Base-by-base conservation (phyloP, 2,329 filamentous ascomycete genomes). In the Apiospora aurea region DNA sequence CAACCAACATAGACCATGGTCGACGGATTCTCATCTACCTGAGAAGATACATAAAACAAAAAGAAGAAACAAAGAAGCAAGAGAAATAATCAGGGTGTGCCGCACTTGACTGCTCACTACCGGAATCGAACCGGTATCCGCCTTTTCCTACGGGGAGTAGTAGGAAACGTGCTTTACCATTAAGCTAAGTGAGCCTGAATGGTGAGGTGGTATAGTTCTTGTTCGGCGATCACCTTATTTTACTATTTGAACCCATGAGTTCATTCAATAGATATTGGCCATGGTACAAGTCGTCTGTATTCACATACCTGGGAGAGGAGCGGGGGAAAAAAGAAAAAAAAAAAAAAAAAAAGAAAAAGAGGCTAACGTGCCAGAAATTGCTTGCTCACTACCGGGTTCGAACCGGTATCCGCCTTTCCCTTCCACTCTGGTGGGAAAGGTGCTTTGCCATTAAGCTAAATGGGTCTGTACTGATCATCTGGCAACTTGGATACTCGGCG, bases 381-480 rank as follows among this genome's bases (percentile, higher is more conserved):
- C 14, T 13, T 34, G 26, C 53, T 61, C 14, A 21, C 53, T 11
- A 38, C 29, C 8, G 53, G 53, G 38, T 2, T 61, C 18, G 53
- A 61, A 38, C 57, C 29, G 4, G 8, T 41, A 64, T 41, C 34
- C 29, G 16, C 46, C n/a, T 24, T 47, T 21, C 18, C 4, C 57
- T n/a, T 13, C 34, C 38, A 13, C 7, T 11, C 3, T 4, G 16
- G 51, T 34, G 16, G 53, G 16, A 38, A n/a, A n/a, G 8, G 16
- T 64, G 57, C 57, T 64, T 38, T 64, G n/a, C 57, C 57, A 13
- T 64, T 64, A 64, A 64, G 57, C 57, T 41, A 64, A 41, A 38
- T 16, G 53, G 21, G 53, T 7, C 29, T 61, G 4, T 47, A 6
- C 7, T 5, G 21, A 1, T n/a, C n/a, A n/a, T n/a, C n/a, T n/a